Base-by-base conservation (phyloP, 345 rosid species). In the Hypericum perforatum region DNA sequence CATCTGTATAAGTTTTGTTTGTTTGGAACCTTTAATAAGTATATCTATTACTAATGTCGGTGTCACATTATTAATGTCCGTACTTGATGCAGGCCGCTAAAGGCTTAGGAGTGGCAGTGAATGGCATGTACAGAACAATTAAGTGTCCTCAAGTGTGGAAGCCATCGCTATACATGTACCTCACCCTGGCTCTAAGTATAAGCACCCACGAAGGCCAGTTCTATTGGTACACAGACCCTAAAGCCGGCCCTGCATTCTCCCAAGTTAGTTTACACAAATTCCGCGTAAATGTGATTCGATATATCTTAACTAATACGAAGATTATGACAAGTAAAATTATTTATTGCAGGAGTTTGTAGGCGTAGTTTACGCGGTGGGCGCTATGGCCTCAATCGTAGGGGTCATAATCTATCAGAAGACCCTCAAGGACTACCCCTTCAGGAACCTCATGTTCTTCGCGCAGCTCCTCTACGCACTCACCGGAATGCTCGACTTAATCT, bases 211-310 rank as follows among this genome's bases (percentile, higher is more conserved):
- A 87, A 75, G 96, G 73, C 55, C 81, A 77, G 42, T 83, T 86
- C 64, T 86, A 86, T 63, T 86, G 95, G 95, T 83, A 72, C 66
- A 83, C 95, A 58, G 82, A 86, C 63, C 80, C 95, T 6, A 65
- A 58, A 49, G 84, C 77, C 50, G 95, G 95, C 6, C 95, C 91
- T 4, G 91, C 82, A 46, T 82, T 86, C 57, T 84, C 96, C 14
- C 89, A 87, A 81, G 86, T 78, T 59, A 38, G 13, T 15, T 10
- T 44, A 10, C 14, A 44, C 6, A 1, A 6, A 22, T 22, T 4
- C 32, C 32, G 2, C 2, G 4, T 4, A 22, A 22, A 22, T 22
- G 4, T 22, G 32, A 22, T 22, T 22, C 32, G 32, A 4, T 22
- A 22, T 22, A 22, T 22, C 32, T 22, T 22, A 22, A 22, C 32